Conservation (phyloP, 2,329 filamentous ascomycete species). For the Clarireedia monteithiana region DNA sequence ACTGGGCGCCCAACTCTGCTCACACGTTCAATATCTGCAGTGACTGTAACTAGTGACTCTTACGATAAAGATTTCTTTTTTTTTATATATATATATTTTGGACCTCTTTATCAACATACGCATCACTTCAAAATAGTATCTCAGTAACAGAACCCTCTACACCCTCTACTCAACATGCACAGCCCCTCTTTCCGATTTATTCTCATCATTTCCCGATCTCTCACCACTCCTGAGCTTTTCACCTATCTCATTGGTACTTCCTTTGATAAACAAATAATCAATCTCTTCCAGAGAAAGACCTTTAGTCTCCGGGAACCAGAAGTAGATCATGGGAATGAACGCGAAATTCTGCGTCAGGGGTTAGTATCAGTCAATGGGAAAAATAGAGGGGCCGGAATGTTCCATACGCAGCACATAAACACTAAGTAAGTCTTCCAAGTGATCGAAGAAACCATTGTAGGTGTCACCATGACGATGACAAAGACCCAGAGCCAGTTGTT, state of each 20-base stretch:
- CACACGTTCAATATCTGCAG: too few species aligned
- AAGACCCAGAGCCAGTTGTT: neutral
- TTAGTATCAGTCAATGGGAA: neutral
- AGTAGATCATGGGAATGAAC: neutral
- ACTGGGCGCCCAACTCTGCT: too few species aligned
- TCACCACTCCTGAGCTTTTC: neutral
- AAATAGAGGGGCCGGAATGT: neutral
- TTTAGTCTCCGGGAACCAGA: neutral
- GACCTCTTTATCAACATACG: too few species aligned
- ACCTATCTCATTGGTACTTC: neutral
- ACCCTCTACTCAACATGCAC: neutral
- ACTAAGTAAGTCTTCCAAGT: neutral
- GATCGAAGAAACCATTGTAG: neutral
- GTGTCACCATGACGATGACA: neutral
- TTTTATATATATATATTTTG: too few species aligned
- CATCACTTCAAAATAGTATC: too few species aligned
- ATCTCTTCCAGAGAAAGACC: neutral
- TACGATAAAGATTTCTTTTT: too few species aligned
- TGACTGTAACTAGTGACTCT: too few species aligned
- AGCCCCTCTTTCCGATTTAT: neutral
- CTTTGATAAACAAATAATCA: neutral
- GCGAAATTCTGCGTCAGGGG: neutral
- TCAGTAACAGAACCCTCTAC: too few species aligned
- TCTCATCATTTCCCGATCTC: neutral
- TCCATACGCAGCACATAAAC: neutral